phyloP scores from a whole-genome alignment of 306 rosid genomes.

The Prunus armeniaca region DNA sequence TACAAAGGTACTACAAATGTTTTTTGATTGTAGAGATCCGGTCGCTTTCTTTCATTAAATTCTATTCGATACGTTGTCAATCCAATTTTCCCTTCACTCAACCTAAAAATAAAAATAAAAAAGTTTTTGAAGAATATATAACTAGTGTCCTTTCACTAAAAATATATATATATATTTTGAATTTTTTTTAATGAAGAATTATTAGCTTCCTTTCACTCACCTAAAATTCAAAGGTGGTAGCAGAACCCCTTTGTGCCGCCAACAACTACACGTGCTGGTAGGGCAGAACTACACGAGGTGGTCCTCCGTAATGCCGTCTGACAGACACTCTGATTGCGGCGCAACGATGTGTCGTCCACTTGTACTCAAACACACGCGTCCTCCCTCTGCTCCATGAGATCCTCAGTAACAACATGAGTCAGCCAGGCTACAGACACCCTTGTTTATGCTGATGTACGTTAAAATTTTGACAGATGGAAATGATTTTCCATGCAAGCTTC shows the following conservation, averaged over 20 bases:
- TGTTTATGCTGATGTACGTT: neutral
- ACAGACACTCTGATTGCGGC: neutral
- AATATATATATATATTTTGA: too few relatives aligned
- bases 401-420: neutral
- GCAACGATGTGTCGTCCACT: neutral
- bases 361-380: neutral
- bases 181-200: too few relatives aligned
- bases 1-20: too few relatives aligned
- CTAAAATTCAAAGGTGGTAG: neutral
- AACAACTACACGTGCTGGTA: neutral
- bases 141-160: too few relatives aligned
- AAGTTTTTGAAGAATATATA: too few relatives aligned
- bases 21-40: neutral
- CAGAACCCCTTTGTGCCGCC: neutral
- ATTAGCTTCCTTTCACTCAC: neutral
- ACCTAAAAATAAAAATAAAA: neutral
- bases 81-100: neutral
- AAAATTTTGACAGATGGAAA: conserved; percentile 35
- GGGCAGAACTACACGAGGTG: neutral
- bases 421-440: neutral
- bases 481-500: conserved; percentile 51
- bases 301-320: neutral
- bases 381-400: neutral
- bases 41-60: neutral
- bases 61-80: neutral